Evolutionary conservation across 768 basidiomycete genomes (phyloP).

Genomic region (Trichaptum fuscoviolaceum): DNA sequence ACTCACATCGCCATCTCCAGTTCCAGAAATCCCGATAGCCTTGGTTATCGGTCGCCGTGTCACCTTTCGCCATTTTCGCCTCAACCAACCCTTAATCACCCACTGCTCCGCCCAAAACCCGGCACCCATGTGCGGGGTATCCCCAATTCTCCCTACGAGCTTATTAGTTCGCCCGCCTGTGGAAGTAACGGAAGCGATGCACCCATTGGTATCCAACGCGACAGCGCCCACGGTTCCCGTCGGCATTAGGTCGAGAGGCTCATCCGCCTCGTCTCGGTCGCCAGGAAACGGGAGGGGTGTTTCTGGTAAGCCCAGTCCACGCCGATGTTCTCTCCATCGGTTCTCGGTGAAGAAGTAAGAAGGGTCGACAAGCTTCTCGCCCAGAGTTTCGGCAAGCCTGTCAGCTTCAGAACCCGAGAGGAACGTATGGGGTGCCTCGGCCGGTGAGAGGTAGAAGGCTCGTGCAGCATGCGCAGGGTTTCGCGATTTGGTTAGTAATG

Average conservation of each 20-base stretch:
- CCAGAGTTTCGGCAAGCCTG: constrained; percentile 40
- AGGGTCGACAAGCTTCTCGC: constrained; percentile 57
- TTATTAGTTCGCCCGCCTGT: constrained; percentile 85
- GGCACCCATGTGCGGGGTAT: constrained; percentile 71
- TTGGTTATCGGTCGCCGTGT: constrained; percentile 22
- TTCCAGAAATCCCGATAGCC: constrained; percentile 76
- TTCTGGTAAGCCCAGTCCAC: constrained; percentile 68
- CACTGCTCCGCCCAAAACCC: constrained; percentile 88
- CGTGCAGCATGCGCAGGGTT: constrained; percentile 74
- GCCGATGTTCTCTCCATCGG: constrained; percentile 74
- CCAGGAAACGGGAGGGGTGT: constrained; percentile 42
- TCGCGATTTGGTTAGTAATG: constrained; percentile 59
- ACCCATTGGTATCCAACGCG: constrained; percentile 68
- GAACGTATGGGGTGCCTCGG: constrained; percentile 59
- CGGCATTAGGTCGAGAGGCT: constrained; percentile 53
- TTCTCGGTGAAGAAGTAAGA: constrained; percentile 74
- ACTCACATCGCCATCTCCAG: constrained; percentile 79
- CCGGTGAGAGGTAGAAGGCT: constrained; percentile 64
- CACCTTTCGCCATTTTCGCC: constrained; percentile 35
- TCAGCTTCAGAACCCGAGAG: constrained; percentile 66
- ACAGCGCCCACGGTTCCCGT: constrained; percentile 84
- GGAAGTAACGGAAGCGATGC: constrained; percentile 68
- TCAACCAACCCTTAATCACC: constrained; percentile 31
- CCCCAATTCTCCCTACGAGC: constrained; percentile 75
- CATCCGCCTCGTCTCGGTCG: constrained; percentile 16